Evolutionary conservation across 495 filamentous ascomycete species (phyloP), one percentile per base, ranked within the genome.

Genomic region (Aspergillus ostianus): DNA sequence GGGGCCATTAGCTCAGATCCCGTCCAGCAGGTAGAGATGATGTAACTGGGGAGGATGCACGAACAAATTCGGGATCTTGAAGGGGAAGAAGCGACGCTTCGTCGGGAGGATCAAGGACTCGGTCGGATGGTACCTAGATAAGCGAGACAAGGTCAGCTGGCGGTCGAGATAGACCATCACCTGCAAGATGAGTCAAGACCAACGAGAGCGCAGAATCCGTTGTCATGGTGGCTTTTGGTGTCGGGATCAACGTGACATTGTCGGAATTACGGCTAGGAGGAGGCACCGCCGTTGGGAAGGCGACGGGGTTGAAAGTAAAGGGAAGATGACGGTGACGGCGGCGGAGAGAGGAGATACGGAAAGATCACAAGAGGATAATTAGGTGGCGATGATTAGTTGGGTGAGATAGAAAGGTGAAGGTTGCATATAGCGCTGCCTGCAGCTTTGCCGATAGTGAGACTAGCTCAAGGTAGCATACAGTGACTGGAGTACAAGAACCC

Each of bases 71-170:
- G 86, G 87, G 53, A 97, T 92, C 51, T 79, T 82, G 64, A 86
- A 82, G 15, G 88, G 86, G 69, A 90, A 92, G 69, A 91, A 92
- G 60, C 83, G 84, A 63, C 87, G 85, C 59, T 88, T 88, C 20
- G 81, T 80, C 48, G 83, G 76, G 47, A 87, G 79, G 53, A 87
- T 77, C 55, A 88, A 73, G 57, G 82, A 77, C 63, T 85, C 77
- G 36, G 84, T 86, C 61, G 84, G 80, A 56, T 75, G 78, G 69
- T 79, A 78, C 66, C 85, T 87, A 66, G 60, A 51, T 58, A 51
- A 58, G 55, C 19, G 41, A 54, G 21, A 47, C 23, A 32, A 32
- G n/a, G 61, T 53, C 56, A 67, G 64, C 32, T 49, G 27, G 45
- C 46, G 48, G 36, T 46, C 44, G 50, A 30, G 32, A 32, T 30